Evolutionary conservation across 2,329 filamentous ascomycete species (phyloP).

Genomic region (Alternaria sp.): DNA sequence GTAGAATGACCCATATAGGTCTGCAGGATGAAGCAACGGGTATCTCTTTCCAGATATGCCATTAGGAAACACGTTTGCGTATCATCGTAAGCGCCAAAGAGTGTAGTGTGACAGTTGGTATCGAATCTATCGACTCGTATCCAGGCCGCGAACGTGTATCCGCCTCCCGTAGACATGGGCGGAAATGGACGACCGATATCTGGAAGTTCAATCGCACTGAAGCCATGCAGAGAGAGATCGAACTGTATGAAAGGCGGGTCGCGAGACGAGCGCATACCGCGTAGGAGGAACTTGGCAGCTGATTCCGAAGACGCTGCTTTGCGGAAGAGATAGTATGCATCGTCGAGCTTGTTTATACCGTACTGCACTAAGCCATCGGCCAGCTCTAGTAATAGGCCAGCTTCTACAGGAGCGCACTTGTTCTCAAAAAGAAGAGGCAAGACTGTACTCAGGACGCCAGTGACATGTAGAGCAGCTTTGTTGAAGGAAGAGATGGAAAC

Average conservation of each 20-base stretch:
- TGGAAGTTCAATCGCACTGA: slow-evolving; percentile 87
- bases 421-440: slow-evolving; percentile 48
- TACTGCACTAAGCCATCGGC: slow-evolving; percentile 75
- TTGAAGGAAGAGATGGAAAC: slow-evolving; percentile 48
- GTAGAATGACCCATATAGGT: slow-evolving; percentile 83
- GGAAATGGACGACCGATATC: slow-evolving; percentile 88
- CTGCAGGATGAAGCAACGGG: slow-evolving; percentile 92
- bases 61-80: slow-evolving; percentile 93
- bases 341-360: slow-evolving; percentile 80
- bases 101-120: slow-evolving; percentile 82
- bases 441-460: slow-evolving; percentile 46
- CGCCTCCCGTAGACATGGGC: slow-evolving; percentile 73
- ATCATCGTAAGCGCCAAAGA: slow-evolving; percentile 93
- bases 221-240: slow-evolving; percentile 86
- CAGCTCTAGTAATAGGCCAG: slow-evolving; percentile 66
- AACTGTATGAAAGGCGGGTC: slow-evolving; percentile 90
- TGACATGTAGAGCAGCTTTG: slow-evolving; percentile 49
- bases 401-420: slow-evolving; percentile 40
- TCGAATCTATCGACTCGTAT: slow-evolving; percentile 89
- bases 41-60: slow-evolving; percentile 92
- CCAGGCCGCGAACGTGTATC: slow-evolving; percentile 93
- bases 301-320: slow-evolving; percentile 61
- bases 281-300: slow-evolving; percentile 74
- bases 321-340: slow-evolving; percentile 79
- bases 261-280: slow-evolving; percentile 76